Percentiles rank a stretch among this genome's conserved stretches.
phyloP scores from a whole-genome alignment of 768 basidiomycete genomes.

The Lanmaoa rubissima region DNA sequence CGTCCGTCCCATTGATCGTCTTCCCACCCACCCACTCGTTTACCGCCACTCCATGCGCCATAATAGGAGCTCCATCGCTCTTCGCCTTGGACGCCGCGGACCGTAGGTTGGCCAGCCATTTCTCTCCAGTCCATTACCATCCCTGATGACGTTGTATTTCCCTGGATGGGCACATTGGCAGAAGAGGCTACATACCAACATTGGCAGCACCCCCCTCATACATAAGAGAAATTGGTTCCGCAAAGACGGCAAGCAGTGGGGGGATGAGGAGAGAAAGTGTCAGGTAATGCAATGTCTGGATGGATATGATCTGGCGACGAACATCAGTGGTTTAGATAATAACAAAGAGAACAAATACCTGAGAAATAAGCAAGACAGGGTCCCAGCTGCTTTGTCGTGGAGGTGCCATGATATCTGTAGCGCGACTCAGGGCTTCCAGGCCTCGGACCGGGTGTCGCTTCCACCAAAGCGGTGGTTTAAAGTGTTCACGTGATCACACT shows the following conservation, averaged over 20 bases:
- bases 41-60: constrained; percentile 80
- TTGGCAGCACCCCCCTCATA: constrained; percentile 81
- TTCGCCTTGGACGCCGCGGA: constrained; percentile 60
- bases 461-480: too few relatives aligned
- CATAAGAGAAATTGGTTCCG: constrained; percentile 63
- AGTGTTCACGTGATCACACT: constrained; percentile 12
- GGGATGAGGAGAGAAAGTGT: constrained; percentile 82
- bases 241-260: constrained; percentile 71
- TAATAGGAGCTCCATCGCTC: constrained; percentile 64
- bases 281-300: constrained; percentile 94
- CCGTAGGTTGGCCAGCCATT: constrained; percentile 83
- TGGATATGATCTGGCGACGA: constrained; percentile 72
- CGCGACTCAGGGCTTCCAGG: neutral
- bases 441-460: neutral
- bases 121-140: constrained; percentile 99
- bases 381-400: constrained; percentile 72
- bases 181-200: constrained; percentile 52
- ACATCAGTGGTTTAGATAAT: neutral
- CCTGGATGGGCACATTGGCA: neutral
- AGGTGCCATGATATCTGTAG: constrained; percentile 30
- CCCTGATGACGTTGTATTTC: constrained; percentile 38
- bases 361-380: constrained; percentile 82
- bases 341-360: constrained; percentile 44
- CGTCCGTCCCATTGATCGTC: constrained; percentile 61
- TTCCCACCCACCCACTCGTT: constrained; percentile 59